phyloP scores from a whole-genome alignment of 2,329 filamentous ascomycete species.

The Trichoderma aggressivum region DNA sequence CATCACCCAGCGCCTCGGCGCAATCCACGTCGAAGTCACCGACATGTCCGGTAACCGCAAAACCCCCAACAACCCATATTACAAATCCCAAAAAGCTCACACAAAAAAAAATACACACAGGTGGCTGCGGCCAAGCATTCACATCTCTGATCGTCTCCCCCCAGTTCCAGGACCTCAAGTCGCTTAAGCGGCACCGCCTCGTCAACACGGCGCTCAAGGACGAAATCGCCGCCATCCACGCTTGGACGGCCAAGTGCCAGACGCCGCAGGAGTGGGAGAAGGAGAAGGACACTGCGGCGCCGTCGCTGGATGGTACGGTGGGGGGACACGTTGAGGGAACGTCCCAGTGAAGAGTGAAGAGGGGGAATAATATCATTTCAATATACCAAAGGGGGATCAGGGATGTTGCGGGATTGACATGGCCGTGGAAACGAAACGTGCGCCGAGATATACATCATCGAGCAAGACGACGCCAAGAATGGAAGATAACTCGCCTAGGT shows the following conservation, averaged over 20 bases:
- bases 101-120: slow-evolving; percentile 36
- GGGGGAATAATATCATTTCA: neutral
- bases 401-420: neutral
- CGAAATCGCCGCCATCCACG: slow-evolving; percentile 88
- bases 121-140: slow-evolving; percentile 61
- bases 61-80: neutral
- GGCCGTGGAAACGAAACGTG: neutral
- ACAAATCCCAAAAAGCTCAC: neutral
- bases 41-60: slow-evolving; percentile 77
- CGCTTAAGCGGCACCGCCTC: slow-evolving; percentile 79
- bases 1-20: slow-evolving; percentile 66
- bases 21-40: slow-evolving; percentile 78
- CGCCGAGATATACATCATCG: neutral
- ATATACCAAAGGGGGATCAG: neutral
- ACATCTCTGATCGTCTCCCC: slow-evolving; percentile 60
- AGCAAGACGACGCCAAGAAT: neutral
- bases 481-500: neutral
- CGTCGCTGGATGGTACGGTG: slow-evolving; percentile 44
- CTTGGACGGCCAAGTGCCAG: slow-evolving; percentile 92
- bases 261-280: slow-evolving; percentile 86
- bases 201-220: slow-evolving; percentile 80
- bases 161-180: slow-evolving; percentile 67
- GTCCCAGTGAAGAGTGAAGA: slow-evolving; percentile 13
- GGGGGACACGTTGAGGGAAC: slow-evolving; percentile 41
- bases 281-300: slow-evolving; percentile 44